phyloP scores from a whole-genome alignment of 2,329 filamentous ascomycete genomes.

The Fusarium tjaetaba region DNA sequence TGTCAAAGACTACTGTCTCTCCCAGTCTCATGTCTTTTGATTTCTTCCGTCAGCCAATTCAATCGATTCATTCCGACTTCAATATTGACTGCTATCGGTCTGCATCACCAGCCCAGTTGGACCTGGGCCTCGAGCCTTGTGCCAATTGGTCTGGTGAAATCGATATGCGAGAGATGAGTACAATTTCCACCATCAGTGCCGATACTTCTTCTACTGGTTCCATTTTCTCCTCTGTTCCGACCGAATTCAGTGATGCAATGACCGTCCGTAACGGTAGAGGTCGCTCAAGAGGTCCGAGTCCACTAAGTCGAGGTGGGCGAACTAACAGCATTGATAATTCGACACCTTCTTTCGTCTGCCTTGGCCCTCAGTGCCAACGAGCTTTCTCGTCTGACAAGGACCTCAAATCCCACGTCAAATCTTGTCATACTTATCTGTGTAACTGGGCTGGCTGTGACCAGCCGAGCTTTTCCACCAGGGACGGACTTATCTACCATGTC shows the following conservation, averaged over 20 bases:
- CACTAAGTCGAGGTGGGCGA: conserved; percentile 22
- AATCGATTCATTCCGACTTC: conserved; percentile 5
- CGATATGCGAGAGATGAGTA: conserved; percentile 38
- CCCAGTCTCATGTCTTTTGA: not conserved
- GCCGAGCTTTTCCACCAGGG: conserved; percentile 49
- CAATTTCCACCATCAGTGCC: conserved; percentile 32
- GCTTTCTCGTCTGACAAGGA: conserved; percentile 39
- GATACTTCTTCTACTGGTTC: conserved; percentile 47
- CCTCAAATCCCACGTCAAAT: conserved; percentile 40
- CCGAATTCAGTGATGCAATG: conserved; percentile 41
- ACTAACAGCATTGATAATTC: conserved; percentile 23
- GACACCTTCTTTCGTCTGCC: conserved; percentile 37
- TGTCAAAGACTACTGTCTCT: not conserved
- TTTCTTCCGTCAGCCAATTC: not conserved
- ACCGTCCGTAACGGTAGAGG: conserved; percentile 16
- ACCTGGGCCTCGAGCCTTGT: conserved; percentile 13
- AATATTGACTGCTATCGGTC: conserved; percentile 20
- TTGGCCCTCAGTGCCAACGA: conserved; percentile 43
- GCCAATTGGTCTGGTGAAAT: conserved; percentile 6
- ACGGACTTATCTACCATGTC: conserved; percentile 55
- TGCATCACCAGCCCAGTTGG: conserved; percentile 19
- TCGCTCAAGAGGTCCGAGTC: conserved; percentile 41
- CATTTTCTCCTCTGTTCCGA: conserved; percentile 45
- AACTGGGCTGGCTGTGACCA: conserved; percentile 53
- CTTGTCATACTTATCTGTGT: conserved; percentile 49